Evolutionary conservation across 164 flowering plant species (phyloP).

Genomic region (Warburgia ugandensis): DNA sequence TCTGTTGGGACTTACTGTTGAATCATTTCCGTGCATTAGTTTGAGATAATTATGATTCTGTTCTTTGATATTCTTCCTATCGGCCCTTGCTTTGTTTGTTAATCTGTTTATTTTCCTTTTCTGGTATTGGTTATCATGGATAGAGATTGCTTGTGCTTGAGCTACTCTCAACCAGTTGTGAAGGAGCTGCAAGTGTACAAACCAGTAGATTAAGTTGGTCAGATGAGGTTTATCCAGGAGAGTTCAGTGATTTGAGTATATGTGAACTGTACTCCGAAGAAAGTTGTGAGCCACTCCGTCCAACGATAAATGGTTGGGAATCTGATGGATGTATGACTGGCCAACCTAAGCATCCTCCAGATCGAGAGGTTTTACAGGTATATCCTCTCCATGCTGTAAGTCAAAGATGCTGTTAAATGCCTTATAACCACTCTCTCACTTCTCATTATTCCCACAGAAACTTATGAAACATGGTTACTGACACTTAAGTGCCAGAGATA

Average conservation of each 20-base stretch:
- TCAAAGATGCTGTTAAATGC: too few relatives aligned
- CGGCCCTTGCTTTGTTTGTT: conserved; percentile 1
- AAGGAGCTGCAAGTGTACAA: conserved; percentile 18
- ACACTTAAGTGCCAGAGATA: too few relatives aligned
- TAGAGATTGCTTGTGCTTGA: conserved; percentile 63
- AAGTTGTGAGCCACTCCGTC: conserved; percentile 30
- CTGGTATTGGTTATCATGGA: conserved; percentile 1
- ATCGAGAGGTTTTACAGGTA: conserved; percentile 54
- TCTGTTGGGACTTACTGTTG: too few relatives aligned
- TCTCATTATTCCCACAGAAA: too few relatives aligned
- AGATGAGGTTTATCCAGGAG: conserved; percentile 68
- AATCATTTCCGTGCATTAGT: too few relatives aligned
- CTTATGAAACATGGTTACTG: too few relatives aligned
- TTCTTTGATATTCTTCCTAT: too few relatives aligned
- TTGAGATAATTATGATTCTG: too few relatives aligned
- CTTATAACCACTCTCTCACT: too few relatives aligned
- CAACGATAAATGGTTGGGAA: conserved; percentile 27
- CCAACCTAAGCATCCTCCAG: conserved; percentile 24
- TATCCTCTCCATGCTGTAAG: too few relatives aligned
- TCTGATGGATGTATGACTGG: conserved; percentile 5
- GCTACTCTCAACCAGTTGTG: conserved; percentile 35
- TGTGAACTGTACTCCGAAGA: conserved; percentile 37
- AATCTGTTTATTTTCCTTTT: not conserved
- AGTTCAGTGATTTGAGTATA: conserved; percentile 44
- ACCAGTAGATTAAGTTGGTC: conserved; percentile 34